phyloP scores from a whole-genome alignment of 495 filamentous ascomycete genomes.

The Xylaria longipes region DNA sequence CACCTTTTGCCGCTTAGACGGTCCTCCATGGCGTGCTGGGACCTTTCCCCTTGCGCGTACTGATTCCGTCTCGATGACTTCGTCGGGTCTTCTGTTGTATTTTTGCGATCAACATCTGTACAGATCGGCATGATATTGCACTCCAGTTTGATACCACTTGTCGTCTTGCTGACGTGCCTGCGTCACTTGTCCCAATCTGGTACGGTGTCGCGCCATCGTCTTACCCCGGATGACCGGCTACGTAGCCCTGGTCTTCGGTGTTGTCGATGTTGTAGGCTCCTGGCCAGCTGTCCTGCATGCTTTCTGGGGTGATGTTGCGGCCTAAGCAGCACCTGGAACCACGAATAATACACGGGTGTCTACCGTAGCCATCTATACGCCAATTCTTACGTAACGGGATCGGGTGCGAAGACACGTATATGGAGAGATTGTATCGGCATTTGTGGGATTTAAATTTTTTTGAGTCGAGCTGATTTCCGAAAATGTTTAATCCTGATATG shows the following conservation, averaged over 20 bases:
- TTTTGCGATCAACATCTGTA: background rate
- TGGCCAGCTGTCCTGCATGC: background rate
- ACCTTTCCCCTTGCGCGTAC: background rate
- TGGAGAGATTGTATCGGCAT: background rate
- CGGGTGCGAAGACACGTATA: background rate
- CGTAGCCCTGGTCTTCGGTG: background rate
- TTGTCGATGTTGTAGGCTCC: background rate
- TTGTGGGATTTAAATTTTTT: background rate
- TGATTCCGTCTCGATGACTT: too few species aligned
- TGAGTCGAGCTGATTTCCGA: background rate
- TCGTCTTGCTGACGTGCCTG: background rate
- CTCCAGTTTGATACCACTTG: too few species aligned
- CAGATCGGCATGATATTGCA: background rate
- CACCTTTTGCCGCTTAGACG: background rate
- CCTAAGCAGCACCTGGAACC: background rate
- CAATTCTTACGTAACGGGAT: background rate
- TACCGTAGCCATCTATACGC: background rate
- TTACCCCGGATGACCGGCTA: background rate
- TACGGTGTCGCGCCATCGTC: background rate
- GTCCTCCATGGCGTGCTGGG: background rate
- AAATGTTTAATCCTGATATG: background rate
- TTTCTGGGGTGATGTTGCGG: background rate
- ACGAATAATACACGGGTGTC: background rate
- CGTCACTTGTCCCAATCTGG: background rate
- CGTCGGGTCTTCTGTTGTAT: background rate